Conservation (phyloP, 257 asterid genomes). For the Catharanthus roseus region DNA sequence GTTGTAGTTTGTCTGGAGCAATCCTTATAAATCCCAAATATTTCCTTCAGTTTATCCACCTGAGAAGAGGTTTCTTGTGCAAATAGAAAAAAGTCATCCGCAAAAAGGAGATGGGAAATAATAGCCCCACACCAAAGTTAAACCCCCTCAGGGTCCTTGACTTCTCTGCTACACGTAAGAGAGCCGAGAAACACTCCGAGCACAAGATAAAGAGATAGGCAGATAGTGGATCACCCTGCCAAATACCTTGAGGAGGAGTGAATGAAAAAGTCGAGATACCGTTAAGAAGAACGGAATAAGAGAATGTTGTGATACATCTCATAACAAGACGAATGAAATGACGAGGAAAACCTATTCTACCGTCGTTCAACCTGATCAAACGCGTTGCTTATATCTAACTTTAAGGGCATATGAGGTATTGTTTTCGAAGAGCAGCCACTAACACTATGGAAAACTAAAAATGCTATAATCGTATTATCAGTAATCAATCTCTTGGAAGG, state of each 20-base stretch:
- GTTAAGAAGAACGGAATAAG: not conserved
- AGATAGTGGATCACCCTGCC: not conserved
- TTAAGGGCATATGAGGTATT: too few relatives aligned
- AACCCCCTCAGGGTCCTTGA: not conserved
- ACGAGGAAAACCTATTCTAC: not conserved
- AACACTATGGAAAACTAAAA: too few relatives aligned
- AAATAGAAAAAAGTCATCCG: not conserved
- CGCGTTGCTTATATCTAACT: too few relatives aligned
- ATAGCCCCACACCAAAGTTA: not conserved
- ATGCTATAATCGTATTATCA: too few relatives aligned
- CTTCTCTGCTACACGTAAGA: not conserved
- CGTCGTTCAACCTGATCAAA: too few relatives aligned
- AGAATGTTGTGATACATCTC: not conserved
- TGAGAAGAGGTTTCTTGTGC: not conserved
- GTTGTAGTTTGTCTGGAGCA: not conserved
- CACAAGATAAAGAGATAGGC: not conserved
- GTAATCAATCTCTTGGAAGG: too few relatives aligned
- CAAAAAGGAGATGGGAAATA: not conserved
- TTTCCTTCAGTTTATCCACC: not conserved
- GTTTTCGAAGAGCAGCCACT: too few relatives aligned
- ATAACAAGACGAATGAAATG: not conserved
- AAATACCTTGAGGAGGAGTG: not conserved
- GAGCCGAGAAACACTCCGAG: not conserved
- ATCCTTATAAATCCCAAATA: too few relatives aligned
- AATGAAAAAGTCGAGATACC: not conserved